Base-by-base conservation (phyloP, 305 asterid species). In the Stenogyne calaminthoides region DNA sequence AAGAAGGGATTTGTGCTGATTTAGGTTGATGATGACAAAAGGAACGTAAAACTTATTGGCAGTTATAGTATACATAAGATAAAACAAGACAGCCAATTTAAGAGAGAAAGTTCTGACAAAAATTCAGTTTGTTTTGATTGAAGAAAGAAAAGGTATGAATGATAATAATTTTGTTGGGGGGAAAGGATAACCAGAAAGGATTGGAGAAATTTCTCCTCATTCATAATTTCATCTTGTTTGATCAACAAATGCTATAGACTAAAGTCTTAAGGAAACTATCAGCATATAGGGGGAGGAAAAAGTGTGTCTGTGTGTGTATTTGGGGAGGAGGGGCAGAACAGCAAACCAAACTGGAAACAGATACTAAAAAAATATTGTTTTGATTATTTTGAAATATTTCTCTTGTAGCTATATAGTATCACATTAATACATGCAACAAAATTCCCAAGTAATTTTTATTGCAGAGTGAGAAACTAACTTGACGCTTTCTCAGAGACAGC, bases 191-290 rank as follows among this genome's bases (percentile, higher is more conserved):
- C 39, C 2, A 27, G 40, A 29, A 20, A 70, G 32, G 46, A 42
- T 14, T 56, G 42, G 14, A 71, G 60, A 57, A n/a, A 27, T 6
- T 59, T 70, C 9, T 20, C 67, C n/a, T 42, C 47, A 51, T 70
- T 42, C 44, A 22, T 72, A 52, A 7, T 47, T 62, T 19, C 22
- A 4, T 36, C 42, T 18, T 32, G 54, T 42, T 67, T n/a, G 15
- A 19, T 10, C 34, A 55, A 55, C 32, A 55, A 20, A 55, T 20
- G 6, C 19, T n/a, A n/a, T n/a, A 47, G 3, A 54, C 59, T 54
- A 8, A 54, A 54, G 14, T 54, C 29, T 18, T 7, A 9, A 18
- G 64, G 12, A 1, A 25, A 58, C 15, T 12, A 12, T 27, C 65
- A 25, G n/a, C 55, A 64, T 7, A 16, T n/a, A 63, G 20, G 64